Conservation (phyloP, 129 eudicot species). For the Centaurea solstitialis region DNA sequence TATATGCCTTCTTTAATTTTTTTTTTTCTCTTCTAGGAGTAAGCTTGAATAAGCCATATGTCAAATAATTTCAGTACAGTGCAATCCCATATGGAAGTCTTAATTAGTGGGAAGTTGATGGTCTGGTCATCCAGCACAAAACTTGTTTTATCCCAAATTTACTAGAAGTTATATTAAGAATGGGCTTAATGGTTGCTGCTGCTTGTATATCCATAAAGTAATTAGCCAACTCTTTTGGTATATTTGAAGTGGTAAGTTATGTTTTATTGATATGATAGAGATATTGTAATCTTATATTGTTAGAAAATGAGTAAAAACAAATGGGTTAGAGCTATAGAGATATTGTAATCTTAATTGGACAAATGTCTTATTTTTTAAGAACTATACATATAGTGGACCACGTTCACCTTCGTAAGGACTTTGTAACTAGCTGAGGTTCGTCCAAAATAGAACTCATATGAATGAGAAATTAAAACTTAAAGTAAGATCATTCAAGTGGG, state of each 20-base stretch:
- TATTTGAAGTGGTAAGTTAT: neutral
- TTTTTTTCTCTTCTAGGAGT: neutral
- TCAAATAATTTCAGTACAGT: neutral
- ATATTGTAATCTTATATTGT: neutral
- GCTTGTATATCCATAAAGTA: neutral
- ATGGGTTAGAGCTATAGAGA: too few relatives aligned
- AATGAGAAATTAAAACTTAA: too few relatives aligned
- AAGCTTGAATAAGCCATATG: neutral
- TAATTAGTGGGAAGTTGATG: neutral
- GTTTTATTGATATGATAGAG: neutral
- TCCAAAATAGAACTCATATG: too few relatives aligned
- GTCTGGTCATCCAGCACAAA: neutral
- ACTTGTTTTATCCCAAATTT: neutral
- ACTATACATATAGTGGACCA: too few relatives aligned
- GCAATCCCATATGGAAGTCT: neutral
- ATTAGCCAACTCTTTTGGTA: neutral
- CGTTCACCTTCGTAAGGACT: too few relatives aligned
- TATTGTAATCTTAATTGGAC: too few relatives aligned
- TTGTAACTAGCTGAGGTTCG: too few relatives aligned
- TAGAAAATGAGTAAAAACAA: too few relatives aligned
- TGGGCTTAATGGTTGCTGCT: neutral
- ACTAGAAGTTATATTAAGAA: neutral
- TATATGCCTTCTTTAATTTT: neutral
- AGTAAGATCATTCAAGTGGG: too few relatives aligned
- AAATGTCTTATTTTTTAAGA: too few relatives aligned